These are phyloP conservation scores for Pleurotus salmoneostramineus DNA, from an alignment of 768 basidiomycete species.

Conservation along the genomic window DNA sequence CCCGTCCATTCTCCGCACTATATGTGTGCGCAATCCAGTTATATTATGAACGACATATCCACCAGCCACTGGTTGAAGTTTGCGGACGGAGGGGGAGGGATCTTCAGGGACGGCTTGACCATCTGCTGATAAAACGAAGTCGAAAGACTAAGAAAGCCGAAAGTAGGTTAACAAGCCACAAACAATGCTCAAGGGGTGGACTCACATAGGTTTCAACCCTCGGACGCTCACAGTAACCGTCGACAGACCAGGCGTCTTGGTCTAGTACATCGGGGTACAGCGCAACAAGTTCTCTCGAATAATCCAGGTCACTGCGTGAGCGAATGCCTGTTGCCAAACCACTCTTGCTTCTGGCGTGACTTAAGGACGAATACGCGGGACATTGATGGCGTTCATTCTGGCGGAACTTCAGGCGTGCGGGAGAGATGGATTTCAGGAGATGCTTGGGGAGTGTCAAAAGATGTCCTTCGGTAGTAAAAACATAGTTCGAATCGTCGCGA, in stretches of 20 bases:
- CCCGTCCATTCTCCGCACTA: conserved; percentile 77
- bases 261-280: conserved; percentile 45
- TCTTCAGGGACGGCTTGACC: conserved; percentile 61
- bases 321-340: conserved; percentile 69
- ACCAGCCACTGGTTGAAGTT: conserved; percentile 56
- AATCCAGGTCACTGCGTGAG: conserved; percentile 74
- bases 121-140: conserved; percentile 72
- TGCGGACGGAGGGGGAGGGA: conserved; percentile 59
- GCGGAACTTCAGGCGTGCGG: conserved; percentile 56
- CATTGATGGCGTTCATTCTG: conserved; percentile 70
- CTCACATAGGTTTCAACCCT: conserved; percentile 65
- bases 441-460: conserved; percentile 61
- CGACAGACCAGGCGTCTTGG: conserved; percentile 54
- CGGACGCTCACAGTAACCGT: conserved; percentile 77
- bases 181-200: conserved; percentile 9
- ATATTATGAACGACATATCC: conserved; percentile 79
- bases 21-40: conserved; percentile 72
- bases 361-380: conserved; percentile 56
- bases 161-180: not conserved
- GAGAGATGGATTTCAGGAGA: conserved; percentile 53
- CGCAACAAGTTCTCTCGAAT: conserved; percentile 69
- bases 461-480: conserved; percentile 96
- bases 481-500: conserved; percentile 76
- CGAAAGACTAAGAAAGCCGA: conserved; percentile 54
- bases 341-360: conserved; percentile 22